These are phyloP conservation scores for Cyberlindnera galapagoensis DNA, from an alignment of 805 yeast genomes.

Conservation along the genomic window DNA sequence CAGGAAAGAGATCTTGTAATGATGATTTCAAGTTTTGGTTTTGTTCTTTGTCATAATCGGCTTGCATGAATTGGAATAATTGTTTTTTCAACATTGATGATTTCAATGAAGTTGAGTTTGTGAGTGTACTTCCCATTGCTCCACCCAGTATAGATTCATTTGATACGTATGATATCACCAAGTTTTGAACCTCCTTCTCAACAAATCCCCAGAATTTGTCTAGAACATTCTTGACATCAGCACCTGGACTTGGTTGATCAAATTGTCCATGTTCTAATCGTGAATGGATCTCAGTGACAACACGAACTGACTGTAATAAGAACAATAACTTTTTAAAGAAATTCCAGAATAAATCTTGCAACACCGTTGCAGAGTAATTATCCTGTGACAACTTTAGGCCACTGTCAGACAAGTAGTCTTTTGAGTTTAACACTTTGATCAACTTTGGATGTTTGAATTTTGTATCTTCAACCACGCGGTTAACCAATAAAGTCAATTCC, in stretches of 20 bases:
- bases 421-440: constrained; percentile 24
- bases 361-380: constrained; percentile 45
- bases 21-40: constrained; percentile 35
- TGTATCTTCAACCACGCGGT: constrained; percentile 57
- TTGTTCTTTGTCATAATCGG: constrained; percentile 29
- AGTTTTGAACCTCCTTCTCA: constrained; percentile 13
- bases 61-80: constrained; percentile 32
- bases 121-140: constrained; percentile 4
- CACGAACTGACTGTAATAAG: constrained; percentile 64
- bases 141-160: constrained; percentile 6
- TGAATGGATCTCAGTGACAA: constrained; percentile 41
- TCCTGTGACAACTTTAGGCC: constrained; percentile 21
- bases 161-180: constrained; percentile 20
- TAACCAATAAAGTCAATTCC: constrained; percentile 60
- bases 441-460: constrained; percentile 47
- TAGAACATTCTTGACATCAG: constrained; percentile 2
- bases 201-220: constrained; percentile 14
- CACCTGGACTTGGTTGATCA: background rate
- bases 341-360: constrained; percentile 66
- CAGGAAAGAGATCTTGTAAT: constrained; percentile 66
- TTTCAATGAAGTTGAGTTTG: constrained; percentile 21
- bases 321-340: constrained; percentile 58
- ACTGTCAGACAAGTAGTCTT: constrained; percentile 8
- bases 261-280: constrained; percentile 4
- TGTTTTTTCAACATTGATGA: constrained; percentile 22